Percentiles rank a stretch among this genome's conserved stretches.
phyloP scores from a whole-genome alignment of 2,329 filamentous ascomycete species.

The Ilyonectria sp. region DNA sequence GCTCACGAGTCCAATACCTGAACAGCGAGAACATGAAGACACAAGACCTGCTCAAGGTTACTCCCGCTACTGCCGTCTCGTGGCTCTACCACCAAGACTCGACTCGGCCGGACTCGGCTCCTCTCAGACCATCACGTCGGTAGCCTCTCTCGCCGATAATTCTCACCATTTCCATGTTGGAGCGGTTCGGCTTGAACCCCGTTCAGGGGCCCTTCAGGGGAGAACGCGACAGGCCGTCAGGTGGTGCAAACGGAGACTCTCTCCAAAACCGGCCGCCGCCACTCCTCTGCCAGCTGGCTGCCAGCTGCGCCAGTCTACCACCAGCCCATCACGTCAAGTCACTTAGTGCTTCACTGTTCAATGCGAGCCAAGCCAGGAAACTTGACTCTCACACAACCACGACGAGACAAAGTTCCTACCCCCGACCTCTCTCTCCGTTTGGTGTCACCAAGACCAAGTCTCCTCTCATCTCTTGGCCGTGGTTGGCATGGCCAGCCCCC shows the following conservation, averaged over 20 bases:
- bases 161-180: no score
- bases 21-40: not conserved
- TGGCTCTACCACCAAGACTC: constrained; percentile 14
- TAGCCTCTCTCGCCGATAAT: no score
- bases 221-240: not conserved
- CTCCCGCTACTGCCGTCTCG: not conserved
- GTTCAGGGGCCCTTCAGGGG: not conserved
- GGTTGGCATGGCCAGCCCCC: constrained; percentile 30
- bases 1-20: not conserved
- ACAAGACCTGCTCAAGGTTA: constrained; percentile 9
- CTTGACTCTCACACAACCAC: constrained; percentile 1
- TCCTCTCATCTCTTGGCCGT: constrained; percentile 13
- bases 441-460: constrained; percentile 36
- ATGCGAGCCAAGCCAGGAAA: not conserved
- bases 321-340: not conserved
- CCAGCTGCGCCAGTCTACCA: not conserved
- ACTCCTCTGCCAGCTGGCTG: constrained; percentile 9
- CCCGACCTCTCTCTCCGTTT: constrained; percentile 24
- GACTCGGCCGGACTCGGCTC: not conserved
- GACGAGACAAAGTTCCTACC: not conserved
- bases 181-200: not conserved
- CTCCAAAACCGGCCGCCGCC: not conserved
- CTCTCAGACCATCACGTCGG: not conserved
- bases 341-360: not conserved
- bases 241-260: no score